Base-by-base conservation (phyloP, 257 asterid genomes). In the Gentiana dahurica region DNA sequence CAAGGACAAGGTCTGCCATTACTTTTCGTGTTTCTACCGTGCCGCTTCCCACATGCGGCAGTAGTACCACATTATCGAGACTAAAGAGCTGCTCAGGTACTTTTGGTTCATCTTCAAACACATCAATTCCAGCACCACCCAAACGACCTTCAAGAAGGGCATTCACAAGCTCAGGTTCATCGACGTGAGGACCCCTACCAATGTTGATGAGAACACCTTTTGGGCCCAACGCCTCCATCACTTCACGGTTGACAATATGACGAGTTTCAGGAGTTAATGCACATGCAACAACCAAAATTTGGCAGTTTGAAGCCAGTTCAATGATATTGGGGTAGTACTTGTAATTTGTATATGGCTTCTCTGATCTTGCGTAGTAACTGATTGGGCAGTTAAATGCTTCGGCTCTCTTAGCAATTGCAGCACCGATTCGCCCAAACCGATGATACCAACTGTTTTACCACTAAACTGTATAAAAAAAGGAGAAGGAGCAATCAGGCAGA, bases 101-200 rank as follows among this genome's bases (percentile, higher is more conserved):
- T n/a, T 75, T 57, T 12, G 97, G 97, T 56, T 89, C 97, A 50
- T 75, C 78, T 54, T 89, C 92, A 35, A 69, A 84, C 59, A 89
- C 95, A 69, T 89, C 97, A 12, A 89, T 75, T 2, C 97, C 97
- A 65, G 92, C 97, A 0, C 97, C 97, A 24, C 89, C 97, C 50
- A 89, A 12, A 7, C 97, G 87, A 52, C 95, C 90, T 72, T 89
- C 93, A 50, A 73, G 78, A 12, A 89, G 81, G 55, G 97, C 97
- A 1, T 81, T 76, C 46, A 89, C 90, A 54, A 89, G 65, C 71
- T 86, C 97, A 5, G 72, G 64, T 68, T 89, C 95, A 57, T 89
- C 94, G n/a, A 86, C 89, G 48, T 79, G 94, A 15, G 85, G 79
- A 12, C 97, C 97, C 37, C 97, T 67, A n/a, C 86, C 97, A 5